Evolutionary conservation across 306 rosid species (phyloP), one percentile per base, ranked within the genome.

Genomic region (Citrullus mucosospermus): DNA sequence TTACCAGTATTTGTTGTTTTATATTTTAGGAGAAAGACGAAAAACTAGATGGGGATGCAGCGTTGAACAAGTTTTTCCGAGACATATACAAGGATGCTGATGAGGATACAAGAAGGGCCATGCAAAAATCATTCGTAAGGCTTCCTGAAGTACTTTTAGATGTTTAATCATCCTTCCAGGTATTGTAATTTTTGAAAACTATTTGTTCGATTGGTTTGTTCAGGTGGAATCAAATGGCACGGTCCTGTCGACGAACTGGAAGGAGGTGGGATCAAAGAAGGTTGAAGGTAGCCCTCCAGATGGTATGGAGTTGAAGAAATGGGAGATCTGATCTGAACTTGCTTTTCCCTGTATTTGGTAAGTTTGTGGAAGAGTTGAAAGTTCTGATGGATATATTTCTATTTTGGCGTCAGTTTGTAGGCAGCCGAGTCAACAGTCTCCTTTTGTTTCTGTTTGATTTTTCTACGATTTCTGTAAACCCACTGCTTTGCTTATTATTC

Each of bases 211-310:
- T 15, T 54, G 48, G 43, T 2, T 30, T 67, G 50, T 14, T 39
- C 61, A 95, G 99, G 93, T 92, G 57, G 97, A 92, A 82, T 95
- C 97, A 0, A 92, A 92, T 50, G 99, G 97, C 66, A 95, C 97
- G 0, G 97, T 95, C 61, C 91, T 95, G 34, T 95, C 99, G 0
- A 92, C 99, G 43, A 95, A 95, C 81, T 95, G 99, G 99, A 95
- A 91, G 69, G 99, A 95, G 86, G 99, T 95, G 59, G 97, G 99
- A 32, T 41, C 82, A 48, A 95, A 91, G 91, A 91, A 89, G 87
- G 97, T 95, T 1, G 97, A 95, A 83, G 97, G 97, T 84, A 95
- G 97, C 70, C 92, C 99, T 51, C 99, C 97, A 16, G 97, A 95
- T 80, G 99, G 99, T 65, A 95, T 95, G 97, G 97, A 92, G 86